These are phyloP conservation scores for Glomus cerebriforme DNA, from an alignment of 192 early-diverging fungal genomes.

Conservation along the genomic window DNA sequence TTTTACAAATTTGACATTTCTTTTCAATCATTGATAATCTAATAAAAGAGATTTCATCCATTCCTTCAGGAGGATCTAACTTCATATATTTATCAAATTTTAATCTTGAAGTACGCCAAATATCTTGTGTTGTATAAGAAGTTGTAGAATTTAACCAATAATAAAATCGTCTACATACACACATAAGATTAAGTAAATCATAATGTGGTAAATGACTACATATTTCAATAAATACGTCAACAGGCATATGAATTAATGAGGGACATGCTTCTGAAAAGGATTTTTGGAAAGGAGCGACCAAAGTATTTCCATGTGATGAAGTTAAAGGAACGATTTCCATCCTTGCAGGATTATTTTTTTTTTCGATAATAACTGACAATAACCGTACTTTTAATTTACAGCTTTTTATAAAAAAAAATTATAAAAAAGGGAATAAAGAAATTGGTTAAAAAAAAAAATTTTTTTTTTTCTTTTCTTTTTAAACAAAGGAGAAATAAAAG, in stretches of 20 bases:
- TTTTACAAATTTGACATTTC: slow-evolving; percentile 21
- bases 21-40: neutral
- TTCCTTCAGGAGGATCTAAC: slow-evolving; percentile 2
- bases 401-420: no score
- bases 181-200: neutral
- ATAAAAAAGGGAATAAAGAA: no score
- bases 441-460: no score
- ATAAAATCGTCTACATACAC: slow-evolving; percentile 12
- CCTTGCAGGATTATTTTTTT: no score
- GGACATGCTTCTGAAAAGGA: neutral
- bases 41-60: slow-evolving; percentile 14
- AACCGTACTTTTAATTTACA: no score
- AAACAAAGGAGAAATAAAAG: no score
- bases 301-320: neutral
- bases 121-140: neutral
- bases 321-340: no score
- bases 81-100: neutral
- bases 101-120: slow-evolving; percentile 1
- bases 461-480: no score
- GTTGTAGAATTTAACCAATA: neutral
- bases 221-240: slow-evolving; percentile 11
- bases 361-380: no score
- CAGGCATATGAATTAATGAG: neutral
- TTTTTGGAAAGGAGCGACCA: no score
- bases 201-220: neutral